These are phyloP conservation scores for Ophiostoma piceae DNA, from an alignment of 2,329 filamentous ascomycete species.

Conservation along the genomic window DNA sequence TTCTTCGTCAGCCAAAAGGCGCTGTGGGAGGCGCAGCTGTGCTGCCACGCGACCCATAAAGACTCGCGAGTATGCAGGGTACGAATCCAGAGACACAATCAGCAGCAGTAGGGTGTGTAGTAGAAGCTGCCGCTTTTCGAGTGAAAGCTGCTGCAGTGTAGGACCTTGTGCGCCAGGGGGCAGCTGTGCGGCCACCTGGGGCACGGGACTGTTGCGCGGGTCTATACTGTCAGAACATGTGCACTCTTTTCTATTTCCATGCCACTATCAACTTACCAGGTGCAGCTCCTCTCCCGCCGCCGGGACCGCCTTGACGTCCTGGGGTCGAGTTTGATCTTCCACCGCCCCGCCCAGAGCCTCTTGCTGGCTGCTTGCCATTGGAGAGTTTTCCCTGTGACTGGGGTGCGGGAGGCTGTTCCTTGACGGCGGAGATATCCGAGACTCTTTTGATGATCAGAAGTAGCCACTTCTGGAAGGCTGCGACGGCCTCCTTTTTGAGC, in stretches of 20 bases:
- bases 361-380: constrained; percentile 13
- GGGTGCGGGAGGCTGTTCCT: constrained; percentile 36
- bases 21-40: constrained; percentile 62
- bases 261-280: constrained; percentile 15
- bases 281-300: background rate
- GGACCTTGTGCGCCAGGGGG: background rate
- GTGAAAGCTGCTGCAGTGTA: constrained; percentile 30
- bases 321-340: background rate
- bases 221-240: background rate
- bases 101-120: constrained; percentile 68
- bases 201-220: background rate
- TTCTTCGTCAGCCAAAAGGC: constrained; percentile 65
- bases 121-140: constrained; percentile 60
- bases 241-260: background rate
- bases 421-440: constrained; percentile 58
- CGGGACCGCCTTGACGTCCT: background rate
- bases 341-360: background rate
- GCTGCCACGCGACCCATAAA: constrained; percentile 65
- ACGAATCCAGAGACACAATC: constrained; percentile 70
- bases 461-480: constrained; percentile 78
- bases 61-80: constrained; percentile 66
- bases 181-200: background rate
- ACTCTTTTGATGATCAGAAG: constrained; percentile 63
- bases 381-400: constrained; percentile 23
- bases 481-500: constrained; percentile 63